phyloP scores from a whole-genome alignment of 345 rosid genomes.

The Salix brachista region DNA sequence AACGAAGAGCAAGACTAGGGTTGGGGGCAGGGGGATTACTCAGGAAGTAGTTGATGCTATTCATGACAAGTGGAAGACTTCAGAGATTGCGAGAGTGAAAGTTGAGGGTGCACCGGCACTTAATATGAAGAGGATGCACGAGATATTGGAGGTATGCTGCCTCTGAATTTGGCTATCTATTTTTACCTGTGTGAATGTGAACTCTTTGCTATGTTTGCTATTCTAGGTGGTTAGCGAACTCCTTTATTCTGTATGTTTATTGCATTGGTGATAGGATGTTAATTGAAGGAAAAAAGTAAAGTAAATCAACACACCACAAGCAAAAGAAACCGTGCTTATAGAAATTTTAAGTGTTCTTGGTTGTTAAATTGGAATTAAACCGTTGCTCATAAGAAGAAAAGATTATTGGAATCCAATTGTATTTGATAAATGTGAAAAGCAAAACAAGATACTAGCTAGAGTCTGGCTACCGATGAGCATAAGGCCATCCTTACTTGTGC shows the following conservation, averaged over 20 bases:
- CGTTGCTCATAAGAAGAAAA: too few species aligned
- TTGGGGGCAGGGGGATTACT: constrained; percentile 65
- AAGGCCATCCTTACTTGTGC: neutral
- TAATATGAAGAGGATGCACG: constrained; percentile 88
- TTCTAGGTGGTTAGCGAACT: neutral
- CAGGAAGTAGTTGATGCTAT: constrained; percentile 68
- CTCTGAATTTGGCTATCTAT: neutral
- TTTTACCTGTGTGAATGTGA: neutral
- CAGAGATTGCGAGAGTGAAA: constrained; percentile 80
- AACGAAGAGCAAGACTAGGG: constrained; percentile 53
- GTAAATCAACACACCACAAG: neutral
- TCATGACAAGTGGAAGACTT: constrained; percentile 68
- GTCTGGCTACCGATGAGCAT: neutral
- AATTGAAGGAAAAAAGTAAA: neutral
- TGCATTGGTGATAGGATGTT: constrained; percentile 1
- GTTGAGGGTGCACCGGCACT: constrained; percentile 81
- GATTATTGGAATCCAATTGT: neutral
- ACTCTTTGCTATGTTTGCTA: neutral
- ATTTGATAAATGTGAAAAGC: too few species aligned
- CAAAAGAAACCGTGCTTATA: neutral
- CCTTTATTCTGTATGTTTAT: neutral
- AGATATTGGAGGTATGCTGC: constrained; percentile 78
- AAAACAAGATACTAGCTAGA: neutral
- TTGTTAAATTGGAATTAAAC: neutral
- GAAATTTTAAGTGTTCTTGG: neutral